A percentile compares a stretch with the other conserved stretches of the same genome.
Conservation (phyloP, 306 rosid genomes). For the Inga laurina region DNA sequence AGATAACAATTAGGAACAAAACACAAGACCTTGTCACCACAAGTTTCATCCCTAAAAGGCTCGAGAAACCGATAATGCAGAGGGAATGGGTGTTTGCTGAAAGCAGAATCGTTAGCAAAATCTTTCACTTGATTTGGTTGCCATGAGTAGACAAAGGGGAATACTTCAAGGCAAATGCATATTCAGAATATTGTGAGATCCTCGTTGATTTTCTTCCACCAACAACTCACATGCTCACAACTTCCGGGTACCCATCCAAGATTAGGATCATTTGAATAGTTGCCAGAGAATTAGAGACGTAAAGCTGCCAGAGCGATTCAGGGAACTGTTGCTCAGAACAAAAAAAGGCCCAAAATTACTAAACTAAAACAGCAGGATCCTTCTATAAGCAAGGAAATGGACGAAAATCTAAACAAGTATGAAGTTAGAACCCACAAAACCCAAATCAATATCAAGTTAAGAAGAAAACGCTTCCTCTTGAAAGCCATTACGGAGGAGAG, state of each 20-base stretch:
- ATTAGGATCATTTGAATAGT: constrained; percentile 27
- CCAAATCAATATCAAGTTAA: constrained; percentile 29
- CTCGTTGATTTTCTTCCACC: neutral
- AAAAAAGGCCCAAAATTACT: constrained; percentile 17
- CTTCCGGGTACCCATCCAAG: constrained; percentile 13
- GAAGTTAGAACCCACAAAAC: constrained; percentile 17
- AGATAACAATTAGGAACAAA: neutral
- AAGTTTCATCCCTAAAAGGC: neutral
- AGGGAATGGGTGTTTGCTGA: neutral
- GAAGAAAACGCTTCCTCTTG: constrained; percentile 2
- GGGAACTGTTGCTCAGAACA: constrained; percentile 9
- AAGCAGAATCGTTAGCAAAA: neutral
- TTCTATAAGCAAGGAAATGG: constrained; percentile 22
- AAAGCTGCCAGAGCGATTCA: constrained; percentile 18
- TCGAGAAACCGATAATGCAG: neutral
- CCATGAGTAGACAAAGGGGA: constrained; percentile 2
- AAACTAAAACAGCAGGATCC: constrained; percentile 29
- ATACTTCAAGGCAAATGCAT: constrained; percentile 28
- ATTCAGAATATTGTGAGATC: constrained; percentile 9
- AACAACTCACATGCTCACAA: neutral
- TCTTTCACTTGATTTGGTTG: constrained; percentile 25
- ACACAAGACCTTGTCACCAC: constrained; percentile 29
- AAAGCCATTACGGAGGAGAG: constrained; percentile 30
- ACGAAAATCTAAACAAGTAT: constrained; percentile 29
- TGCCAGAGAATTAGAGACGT: neutral